Evolutionary conservation across 164 flowering plant species (phyloP).

Genomic region (Brasenia schreberi): DNA sequence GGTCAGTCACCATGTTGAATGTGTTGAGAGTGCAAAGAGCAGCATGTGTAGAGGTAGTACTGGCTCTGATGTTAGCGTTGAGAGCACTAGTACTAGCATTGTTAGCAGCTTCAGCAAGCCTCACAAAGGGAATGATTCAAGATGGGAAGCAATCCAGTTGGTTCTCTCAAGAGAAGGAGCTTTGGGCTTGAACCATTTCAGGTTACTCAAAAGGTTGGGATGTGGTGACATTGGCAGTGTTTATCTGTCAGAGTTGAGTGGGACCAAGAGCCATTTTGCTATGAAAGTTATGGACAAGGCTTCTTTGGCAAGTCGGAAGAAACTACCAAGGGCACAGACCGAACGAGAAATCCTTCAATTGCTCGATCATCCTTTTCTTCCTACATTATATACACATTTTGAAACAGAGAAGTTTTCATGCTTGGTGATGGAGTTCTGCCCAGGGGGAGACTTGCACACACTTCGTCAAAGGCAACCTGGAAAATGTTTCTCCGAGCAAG

Average conservation of each 20-base stretch:
- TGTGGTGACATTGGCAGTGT: conserved; percentile 95
- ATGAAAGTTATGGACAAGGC: conserved; percentile 89
- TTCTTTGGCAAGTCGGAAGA: conserved; percentile 66
- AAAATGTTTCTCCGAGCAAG: conserved; percentile 77
- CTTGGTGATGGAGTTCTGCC: conserved; percentile 86
- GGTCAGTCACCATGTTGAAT: conserved; percentile 47
- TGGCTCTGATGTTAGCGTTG: conserved; percentile 81
- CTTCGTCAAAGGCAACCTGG: conserved; percentile 85
- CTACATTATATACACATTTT: conserved; percentile 66
- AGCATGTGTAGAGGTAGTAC: conserved; percentile 79
- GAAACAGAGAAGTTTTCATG: conserved; percentile 89
- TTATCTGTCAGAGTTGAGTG: conserved; percentile 75
- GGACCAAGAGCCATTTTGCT: conserved; percentile 68
- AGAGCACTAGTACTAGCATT: conserved; percentile 74
- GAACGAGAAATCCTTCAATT: conserved; percentile 78
- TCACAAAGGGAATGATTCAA: conserved; percentile 71
- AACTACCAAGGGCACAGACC: conserved; percentile 78
- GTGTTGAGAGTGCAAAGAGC: conserved; percentile 72
- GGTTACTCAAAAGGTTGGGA: conserved; percentile 71
- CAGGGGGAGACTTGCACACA: conserved; percentile 83
- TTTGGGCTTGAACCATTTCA: conserved; percentile 67
- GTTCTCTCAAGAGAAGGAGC: conserved; percentile 57
- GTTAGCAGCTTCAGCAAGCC: conserved; percentile 71
- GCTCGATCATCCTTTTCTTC: conserved; percentile 82
- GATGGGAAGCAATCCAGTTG: conserved; percentile 88